Percentiles rank a stretch among this genome's conserved stretches.
Evolutionary conservation across 306 rosid species (phyloP).

Genomic region (Astragalus membranaceus): DNA sequence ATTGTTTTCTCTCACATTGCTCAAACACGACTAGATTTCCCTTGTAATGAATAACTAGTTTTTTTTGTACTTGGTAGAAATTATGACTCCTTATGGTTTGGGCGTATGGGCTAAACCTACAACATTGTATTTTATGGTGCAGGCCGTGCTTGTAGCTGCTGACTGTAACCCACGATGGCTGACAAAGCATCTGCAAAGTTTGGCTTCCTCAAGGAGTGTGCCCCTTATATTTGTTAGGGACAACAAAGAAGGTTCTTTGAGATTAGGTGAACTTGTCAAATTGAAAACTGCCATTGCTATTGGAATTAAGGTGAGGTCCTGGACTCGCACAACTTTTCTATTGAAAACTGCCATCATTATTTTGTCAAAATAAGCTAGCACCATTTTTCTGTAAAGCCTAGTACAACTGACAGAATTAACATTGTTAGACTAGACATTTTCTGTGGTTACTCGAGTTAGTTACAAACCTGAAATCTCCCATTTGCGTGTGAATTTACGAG

Average conservation of each 20-base stretch:
- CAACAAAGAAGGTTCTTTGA: constrained; percentile 54
- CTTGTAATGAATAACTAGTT: not conserved
- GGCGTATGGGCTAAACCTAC: not conserved
- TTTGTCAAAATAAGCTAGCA: not conserved
- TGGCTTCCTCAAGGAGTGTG: constrained; percentile 67
- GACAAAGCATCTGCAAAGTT: constrained; percentile 62
- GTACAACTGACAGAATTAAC: too few relatives aligned
- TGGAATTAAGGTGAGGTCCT: constrained; percentile 61
- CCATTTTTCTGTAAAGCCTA: not conserved
- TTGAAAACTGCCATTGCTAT: constrained; percentile 80
- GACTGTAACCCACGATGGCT: constrained; percentile 73
- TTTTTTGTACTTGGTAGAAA: not conserved
- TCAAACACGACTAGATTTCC: not conserved
- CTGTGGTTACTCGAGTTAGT: too few relatives aligned
- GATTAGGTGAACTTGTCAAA: constrained; percentile 67
- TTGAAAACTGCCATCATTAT: too few relatives aligned
- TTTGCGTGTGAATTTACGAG: too few relatives aligned
- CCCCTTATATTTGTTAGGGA: constrained; percentile 63
- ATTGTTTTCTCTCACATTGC: not conserved
- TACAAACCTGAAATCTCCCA: too few relatives aligned
- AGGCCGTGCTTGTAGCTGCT: constrained; percentile 67
- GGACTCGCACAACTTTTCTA: not conserved
- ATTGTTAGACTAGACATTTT: too few relatives aligned
- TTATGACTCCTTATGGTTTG: not conserved
- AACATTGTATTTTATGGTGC: constrained; percentile 15